phyloP scores from a whole-genome alignment of 129 eudicot genomes.

The Artemisia annua region DNA sequence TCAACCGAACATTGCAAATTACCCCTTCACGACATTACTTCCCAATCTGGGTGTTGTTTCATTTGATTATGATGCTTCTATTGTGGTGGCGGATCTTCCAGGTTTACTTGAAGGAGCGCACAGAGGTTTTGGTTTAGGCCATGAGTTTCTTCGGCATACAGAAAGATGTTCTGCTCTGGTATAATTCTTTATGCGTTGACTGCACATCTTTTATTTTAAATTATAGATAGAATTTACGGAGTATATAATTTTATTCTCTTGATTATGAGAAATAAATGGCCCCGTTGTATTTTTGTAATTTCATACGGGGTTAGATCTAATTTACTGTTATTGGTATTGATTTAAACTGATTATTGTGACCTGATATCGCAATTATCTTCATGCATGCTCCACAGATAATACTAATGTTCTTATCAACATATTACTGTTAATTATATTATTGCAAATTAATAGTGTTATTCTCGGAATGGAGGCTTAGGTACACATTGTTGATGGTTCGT shows the following conservation, averaged over 20 bases:
- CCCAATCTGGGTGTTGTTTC: conserved; percentile 93
- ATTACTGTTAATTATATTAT: conserved; percentile 1
- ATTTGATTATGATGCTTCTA: conserved; percentile 76
- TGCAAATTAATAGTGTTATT: conserved; percentile 31
- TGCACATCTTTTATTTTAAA: background rate
- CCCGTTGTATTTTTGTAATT: too few relatives aligned
- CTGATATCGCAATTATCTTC: too few relatives aligned
- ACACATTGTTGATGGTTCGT: conserved; percentile 92
- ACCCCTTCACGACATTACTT: conserved; percentile 92
- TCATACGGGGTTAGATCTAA: too few relatives aligned
- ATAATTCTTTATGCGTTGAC: conserved; percentile 15
- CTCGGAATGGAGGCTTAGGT: conserved; percentile 63
- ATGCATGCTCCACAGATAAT: too few relatives aligned
- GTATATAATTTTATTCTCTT: too few relatives aligned
- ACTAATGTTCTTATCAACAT: background rate
- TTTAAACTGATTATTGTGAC: too few relatives aligned
- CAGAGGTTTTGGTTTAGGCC: conserved; percentile 95
- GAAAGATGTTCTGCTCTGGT: conserved; percentile 99
- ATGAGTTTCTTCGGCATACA: conserved; percentile 89
- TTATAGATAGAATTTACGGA: too few relatives aligned
- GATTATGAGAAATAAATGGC: too few relatives aligned
- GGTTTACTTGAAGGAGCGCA: conserved; percentile 99
- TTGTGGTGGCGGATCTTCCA: conserved; percentile 94
- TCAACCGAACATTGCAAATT: conserved; percentile 84
- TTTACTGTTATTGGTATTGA: too few relatives aligned